These are phyloP conservation scores for Geotrichum candidum DNA, from an alignment of 1,139 yeast genomes.

Conservation along the genomic window DNA sequence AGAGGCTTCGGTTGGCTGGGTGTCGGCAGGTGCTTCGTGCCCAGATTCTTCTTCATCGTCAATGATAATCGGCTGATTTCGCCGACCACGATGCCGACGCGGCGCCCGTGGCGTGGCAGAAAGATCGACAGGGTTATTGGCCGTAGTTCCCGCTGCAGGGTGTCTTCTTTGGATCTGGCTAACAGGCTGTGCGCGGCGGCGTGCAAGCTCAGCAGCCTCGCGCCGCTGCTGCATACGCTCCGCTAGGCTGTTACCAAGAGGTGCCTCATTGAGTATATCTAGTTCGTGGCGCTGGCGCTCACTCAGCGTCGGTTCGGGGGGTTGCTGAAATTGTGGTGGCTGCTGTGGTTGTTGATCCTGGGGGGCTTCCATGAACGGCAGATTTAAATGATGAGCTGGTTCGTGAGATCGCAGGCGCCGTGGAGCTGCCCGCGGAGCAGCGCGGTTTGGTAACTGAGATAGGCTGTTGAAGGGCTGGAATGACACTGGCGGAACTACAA, in stretches of 20 bases:
- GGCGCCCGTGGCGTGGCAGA: not conserved
- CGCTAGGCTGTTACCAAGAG: not conserved
- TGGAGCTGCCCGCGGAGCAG: not conserved
- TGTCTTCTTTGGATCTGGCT: not conserved
- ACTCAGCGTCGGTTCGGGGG: not conserved
- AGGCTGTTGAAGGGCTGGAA: not conserved
- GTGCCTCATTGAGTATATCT: not conserved
- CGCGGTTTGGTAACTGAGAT: not conserved
- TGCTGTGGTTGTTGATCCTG: not conserved
- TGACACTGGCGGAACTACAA: not conserved
- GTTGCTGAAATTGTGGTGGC: not conserved
- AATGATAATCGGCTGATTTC: not conserved
- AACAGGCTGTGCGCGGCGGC: not conserved
- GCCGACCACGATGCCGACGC: not conserved
- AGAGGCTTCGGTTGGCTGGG: not conserved
- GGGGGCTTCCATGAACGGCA: not conserved
- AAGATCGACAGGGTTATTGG: not conserved
- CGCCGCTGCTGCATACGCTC: not conserved
- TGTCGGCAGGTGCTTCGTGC: not conserved
- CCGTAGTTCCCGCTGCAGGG: not conserved
- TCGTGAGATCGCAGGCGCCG: not conserved
- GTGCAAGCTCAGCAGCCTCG: not conserved
- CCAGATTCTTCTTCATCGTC: conserved; percentile 5
- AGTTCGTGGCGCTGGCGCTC: conserved; percentile 6
- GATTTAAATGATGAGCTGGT: not conserved